Percentiles rank a stretch among this genome's conserved stretches.
phyloP scores from a whole-genome alignment of 352 stramenopile species.

The Globisporangium irregulare region DNA sequence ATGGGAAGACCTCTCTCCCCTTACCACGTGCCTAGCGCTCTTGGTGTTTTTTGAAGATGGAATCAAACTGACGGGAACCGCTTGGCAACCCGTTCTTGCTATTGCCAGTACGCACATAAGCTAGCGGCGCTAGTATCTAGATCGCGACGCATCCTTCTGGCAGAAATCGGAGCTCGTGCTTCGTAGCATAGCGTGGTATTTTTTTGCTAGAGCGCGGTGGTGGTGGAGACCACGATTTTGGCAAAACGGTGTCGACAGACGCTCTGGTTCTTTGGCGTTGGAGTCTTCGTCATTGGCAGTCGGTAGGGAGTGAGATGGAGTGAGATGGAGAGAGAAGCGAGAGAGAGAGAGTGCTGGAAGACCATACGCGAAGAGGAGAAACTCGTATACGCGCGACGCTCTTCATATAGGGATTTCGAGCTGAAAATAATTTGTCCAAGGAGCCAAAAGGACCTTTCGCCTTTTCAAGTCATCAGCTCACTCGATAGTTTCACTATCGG shows the following conservation, averaged over 20 bases:
- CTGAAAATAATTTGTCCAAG: not conserved
- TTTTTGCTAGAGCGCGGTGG: too few species aligned
- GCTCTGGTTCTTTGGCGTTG: not conserved
- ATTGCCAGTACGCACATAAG: not conserved
- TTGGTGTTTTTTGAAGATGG: not conserved
- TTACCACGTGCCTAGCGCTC: not conserved
- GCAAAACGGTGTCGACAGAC: too few species aligned
- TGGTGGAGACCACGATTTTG: too few species aligned
- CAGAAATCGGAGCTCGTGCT: too few species aligned
- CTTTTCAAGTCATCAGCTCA: not conserved
- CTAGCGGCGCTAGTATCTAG: not conserved
- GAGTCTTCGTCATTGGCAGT: not conserved
- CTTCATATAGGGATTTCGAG: not conserved
- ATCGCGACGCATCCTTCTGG: too few species aligned
- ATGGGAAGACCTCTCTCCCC: not conserved
- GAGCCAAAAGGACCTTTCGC: not conserved
- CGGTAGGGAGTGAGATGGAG: not conserved
- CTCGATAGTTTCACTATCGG: not conserved
- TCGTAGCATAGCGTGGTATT: too few species aligned
- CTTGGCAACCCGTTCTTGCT: not conserved
- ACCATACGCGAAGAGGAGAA: not conserved
- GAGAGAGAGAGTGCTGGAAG: too few species aligned
- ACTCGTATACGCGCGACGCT: not conserved
- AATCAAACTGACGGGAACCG: not conserved
- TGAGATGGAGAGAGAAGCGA: not conserved